A percentile compares a stretch with the other conserved stretches of the same genome.
phyloP scores from a whole-genome alignment of 1,284 basidiomycete species.

The Stereum hirsutum region DNA sequence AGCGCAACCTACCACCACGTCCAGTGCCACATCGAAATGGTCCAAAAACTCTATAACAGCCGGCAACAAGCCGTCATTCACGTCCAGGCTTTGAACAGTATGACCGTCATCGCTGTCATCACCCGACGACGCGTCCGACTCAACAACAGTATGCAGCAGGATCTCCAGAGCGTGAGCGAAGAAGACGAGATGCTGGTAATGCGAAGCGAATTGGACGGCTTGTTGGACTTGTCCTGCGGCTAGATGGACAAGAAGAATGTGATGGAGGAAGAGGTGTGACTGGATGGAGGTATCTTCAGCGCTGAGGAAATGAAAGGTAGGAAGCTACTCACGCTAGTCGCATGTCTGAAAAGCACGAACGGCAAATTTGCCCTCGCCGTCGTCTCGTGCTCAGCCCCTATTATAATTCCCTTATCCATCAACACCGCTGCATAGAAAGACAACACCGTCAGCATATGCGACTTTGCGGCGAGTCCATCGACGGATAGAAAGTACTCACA shows the following conservation, averaged over 20 bases:
- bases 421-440: conserved; percentile 63
- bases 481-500: conserved; percentile 55
- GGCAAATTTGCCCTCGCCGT: conserved; percentile 72
- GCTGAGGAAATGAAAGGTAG: not conserved
- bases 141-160: conserved; percentile 87
- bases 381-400: conserved; percentile 89
- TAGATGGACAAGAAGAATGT: conserved; percentile 83
- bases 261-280: conserved; percentile 93
- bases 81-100: no score
- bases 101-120: conserved; percentile 16
- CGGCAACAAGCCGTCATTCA: conserved; percentile 42
- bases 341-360: conserved; percentile 89
- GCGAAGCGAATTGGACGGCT: conserved; percentile 80
- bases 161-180: conserved; percentile 94
- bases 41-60: conserved; percentile 87
- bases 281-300: conserved; percentile 19
- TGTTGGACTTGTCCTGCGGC: conserved; percentile 61
- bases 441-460: not conserved
- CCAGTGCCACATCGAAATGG: conserved; percentile 83
- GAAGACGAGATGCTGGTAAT: conserved; percentile 86
- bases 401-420: conserved; percentile 98
- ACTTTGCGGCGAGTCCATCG: not conserved
- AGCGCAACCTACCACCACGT: conserved; percentile 94
- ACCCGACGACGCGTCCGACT: conserved; percentile 60
- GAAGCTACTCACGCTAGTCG: conserved; percentile 69